Evolutionary conservation across 2,329 filamentous ascomycete species (phyloP).

Genomic region (Podosphaera xanthii): DNA sequence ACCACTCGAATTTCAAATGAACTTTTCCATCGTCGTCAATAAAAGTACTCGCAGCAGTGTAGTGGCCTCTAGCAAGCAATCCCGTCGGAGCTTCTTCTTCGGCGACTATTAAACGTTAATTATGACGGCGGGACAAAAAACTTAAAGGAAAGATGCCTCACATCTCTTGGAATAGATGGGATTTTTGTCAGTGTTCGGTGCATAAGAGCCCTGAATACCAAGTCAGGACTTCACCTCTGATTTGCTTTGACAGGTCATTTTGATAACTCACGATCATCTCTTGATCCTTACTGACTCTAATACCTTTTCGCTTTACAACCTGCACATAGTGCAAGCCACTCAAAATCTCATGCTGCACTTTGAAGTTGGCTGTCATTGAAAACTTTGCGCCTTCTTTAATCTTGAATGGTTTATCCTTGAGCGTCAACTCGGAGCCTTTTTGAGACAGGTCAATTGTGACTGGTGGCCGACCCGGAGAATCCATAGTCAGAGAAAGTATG

Average conservation of each 20-base stretch:
- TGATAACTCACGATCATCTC: slow-evolving; percentile 71
- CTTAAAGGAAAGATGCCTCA: slow-evolving; percentile 25
- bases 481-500: slow-evolving; percentile 75
- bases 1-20: slow-evolving; percentile 86
- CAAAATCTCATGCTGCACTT: slow-evolving; percentile 90
- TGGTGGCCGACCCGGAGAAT: slow-evolving; percentile 58
- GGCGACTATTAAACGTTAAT: slow-evolving; percentile 34
- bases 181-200: slow-evolving; percentile 76
- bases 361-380: slow-evolving; percentile 83
- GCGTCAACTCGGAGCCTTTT: slow-evolving; percentile 46
- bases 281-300: slow-evolving; percentile 75
- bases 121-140: background rate
- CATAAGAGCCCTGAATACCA: slow-evolving; percentile 53
- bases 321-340: slow-evolving; percentile 92
- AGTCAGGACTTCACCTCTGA: background rate
- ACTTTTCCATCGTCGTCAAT: slow-evolving; percentile 84
- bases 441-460: slow-evolving; percentile 72
- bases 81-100: slow-evolving; percentile 80
- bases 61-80: slow-evolving; percentile 75
- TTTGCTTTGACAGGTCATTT: background rate
- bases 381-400: slow-evolving; percentile 93
- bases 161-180: slow-evolving; percentile 76
- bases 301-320: slow-evolving; percentile 70
- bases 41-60: slow-evolving; percentile 75
- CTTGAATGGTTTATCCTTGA: slow-evolving; percentile 84